Conservation (phyloP, 1,139 yeast species). For the Sugiyamaella pinicola region DNA sequence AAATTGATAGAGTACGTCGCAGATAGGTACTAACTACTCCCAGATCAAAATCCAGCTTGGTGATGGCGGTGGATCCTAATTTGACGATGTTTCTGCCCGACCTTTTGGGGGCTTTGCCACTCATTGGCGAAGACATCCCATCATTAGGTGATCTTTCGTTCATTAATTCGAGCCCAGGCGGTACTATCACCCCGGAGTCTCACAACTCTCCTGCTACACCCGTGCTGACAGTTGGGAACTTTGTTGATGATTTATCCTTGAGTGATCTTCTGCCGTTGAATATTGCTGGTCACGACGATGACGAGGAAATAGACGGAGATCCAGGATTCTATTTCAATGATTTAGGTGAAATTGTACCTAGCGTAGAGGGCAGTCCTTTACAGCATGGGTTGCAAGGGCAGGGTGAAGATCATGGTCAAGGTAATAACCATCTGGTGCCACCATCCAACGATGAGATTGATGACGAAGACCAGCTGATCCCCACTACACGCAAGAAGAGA, state of each 20-base stretch:
- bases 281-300: background rate
- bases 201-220: background rate
- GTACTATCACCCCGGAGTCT: background rate
- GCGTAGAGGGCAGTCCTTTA: background rate
- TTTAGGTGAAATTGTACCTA: constrained; percentile 13
- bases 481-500: background rate
- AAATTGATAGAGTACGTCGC: background rate
- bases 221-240: background rate
- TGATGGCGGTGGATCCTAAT: background rate
- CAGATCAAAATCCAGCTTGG: background rate
- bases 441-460: background rate
- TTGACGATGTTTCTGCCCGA: constrained; percentile 6
- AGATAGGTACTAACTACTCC: background rate
- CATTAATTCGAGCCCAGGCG: background rate
- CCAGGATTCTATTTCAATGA: constrained; percentile 17
- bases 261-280: background rate
- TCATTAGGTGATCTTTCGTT: background rate
- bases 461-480: background rate
- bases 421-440: background rate
- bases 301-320: constrained; percentile 9
- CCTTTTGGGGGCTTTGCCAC: background rate
- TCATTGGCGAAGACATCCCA: background rate
- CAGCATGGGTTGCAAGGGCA: background rate
- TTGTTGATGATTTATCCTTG: background rate
- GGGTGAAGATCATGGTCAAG: background rate